Evolutionary conservation across 2,329 filamentous ascomycete species (phyloP), one percentile per base, ranked within the genome.

Genomic region (Claviceps paspali): DNA sequence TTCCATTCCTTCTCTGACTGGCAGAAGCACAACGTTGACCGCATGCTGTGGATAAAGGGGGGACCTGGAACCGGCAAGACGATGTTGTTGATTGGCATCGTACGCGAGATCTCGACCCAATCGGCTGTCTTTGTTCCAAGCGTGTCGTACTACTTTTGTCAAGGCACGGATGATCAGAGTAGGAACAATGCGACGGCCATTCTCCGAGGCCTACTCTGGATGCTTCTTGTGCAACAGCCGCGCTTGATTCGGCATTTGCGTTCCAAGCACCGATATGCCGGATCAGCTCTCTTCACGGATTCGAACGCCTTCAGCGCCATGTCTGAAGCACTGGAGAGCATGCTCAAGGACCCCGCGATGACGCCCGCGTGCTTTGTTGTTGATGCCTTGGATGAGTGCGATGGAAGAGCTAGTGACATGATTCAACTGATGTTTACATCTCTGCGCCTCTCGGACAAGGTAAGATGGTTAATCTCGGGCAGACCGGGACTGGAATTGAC

Each of bases 311-410:
- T 52, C 49, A 35, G 21, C 9, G 43, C 40, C 24, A 36, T 45
- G 23, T 56, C 49, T 6, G 45, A 56, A n/a, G 56, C 67, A 12
- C 56, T 70, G 6, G 43, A 29, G 5, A 47, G 51, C 28, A 63
- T 70, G 12, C 41, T 70, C 3, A 30, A 52, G 38, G 61, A 67
- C 36, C 42, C 49, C 2, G 43, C 29, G n/a, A 38, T 63, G 12
- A 37, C 43, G 5, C 48, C 4, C 0, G 53, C 52, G 0, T 63
- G 58, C 43, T 37, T 70, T 10, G 43, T 68, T 5, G 51, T 70
- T 34, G 63, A 70, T 46, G 64, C 60, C 4, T 59, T 70, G 1
- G 63, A 71, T 42, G 64, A 71, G 44, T 70, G 64, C 41, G 43
- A 40, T 24, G 41, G 24, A 14, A 53, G 47, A 21, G 40, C 48